Evolutionary conservation across 768 basidiomycete genomes (phyloP).

Genomic region (Daedalea quercina): DNA sequence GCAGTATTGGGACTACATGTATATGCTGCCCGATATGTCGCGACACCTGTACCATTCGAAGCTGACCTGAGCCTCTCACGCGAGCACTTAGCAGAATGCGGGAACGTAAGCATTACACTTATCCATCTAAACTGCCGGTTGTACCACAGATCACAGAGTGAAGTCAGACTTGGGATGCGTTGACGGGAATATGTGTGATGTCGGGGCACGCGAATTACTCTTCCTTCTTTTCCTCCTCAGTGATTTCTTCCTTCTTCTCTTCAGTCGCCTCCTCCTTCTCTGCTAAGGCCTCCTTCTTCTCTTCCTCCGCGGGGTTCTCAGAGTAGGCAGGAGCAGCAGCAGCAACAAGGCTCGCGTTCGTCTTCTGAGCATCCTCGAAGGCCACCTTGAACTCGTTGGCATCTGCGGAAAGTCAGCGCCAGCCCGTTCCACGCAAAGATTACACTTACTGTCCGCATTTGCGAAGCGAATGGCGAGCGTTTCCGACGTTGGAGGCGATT

Average conservation of each 20-base stretch:
- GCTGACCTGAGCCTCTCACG: not conserved
- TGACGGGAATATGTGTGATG: not conserved
- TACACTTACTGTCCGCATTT: conserved; percentile 81
- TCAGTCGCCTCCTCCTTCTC: conserved; percentile 18
- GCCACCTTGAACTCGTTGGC: conserved; percentile 83
- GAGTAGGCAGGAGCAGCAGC: conserved; percentile 21
- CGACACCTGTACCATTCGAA: too few relatives aligned
- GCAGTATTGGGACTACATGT: conserved; percentile 2
- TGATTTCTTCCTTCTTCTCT: conserved; percentile 29
- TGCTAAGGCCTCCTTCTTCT: conserved; percentile 23
- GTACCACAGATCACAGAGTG: not conserved
- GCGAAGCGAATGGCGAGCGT: conserved; percentile 98
- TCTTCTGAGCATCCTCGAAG: conserved; percentile 81
- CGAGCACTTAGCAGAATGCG: not conserved
- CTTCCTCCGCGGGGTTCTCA: conserved; percentile 18
- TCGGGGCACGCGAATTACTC: conserved; percentile 12
- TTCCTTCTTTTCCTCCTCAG: conserved; percentile 18
- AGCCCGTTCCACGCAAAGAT: not conserved
- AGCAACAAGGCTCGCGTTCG: conserved; percentile 44
- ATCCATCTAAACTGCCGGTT: not conserved
- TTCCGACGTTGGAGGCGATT: conserved; percentile 83
- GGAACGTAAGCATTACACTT: not conserved
- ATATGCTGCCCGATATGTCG: too few relatives aligned
- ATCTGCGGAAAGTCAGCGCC: conserved; percentile 34
- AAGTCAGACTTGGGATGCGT: not conserved